These are phyloP conservation scores for Podospora fimiseda DNA, from an alignment of 495 filamentous ascomycete genomes.

Conservation along the genomic window DNA sequence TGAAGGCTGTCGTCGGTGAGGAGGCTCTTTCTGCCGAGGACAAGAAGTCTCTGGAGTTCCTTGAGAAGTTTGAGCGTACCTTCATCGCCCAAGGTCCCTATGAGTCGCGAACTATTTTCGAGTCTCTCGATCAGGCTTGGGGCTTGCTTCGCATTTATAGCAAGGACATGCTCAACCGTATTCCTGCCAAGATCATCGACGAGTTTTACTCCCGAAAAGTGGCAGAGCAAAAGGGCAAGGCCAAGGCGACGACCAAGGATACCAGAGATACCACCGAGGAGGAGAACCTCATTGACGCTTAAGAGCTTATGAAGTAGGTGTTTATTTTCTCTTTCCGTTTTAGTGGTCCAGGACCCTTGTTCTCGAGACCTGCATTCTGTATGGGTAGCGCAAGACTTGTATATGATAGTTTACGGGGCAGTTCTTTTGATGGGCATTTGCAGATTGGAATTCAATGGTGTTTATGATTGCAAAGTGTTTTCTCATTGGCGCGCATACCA, in stretches of 20 bases:
- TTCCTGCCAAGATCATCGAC: slow-evolving; percentile 86
- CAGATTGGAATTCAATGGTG: slow-evolving; percentile 23
- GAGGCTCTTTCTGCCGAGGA: slow-evolving; percentile 93
- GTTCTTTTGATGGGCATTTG: slow-evolving; percentile 8
- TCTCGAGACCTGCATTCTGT: slow-evolving; percentile 14
- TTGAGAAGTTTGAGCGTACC: slow-evolving; percentile 92
- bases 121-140: slow-evolving; percentile 94
- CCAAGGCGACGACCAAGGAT: slow-evolving; percentile 54
- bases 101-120: slow-evolving; percentile 80
- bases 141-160: slow-evolving; percentile 92
- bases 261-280: slow-evolving; percentile 49
- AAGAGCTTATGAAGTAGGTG: slow-evolving; percentile 17
- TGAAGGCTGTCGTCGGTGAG: slow-evolving; percentile 99
- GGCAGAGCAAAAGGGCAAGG: slow-evolving; percentile 46
- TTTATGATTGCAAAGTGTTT: slow-evolving; percentile 2
- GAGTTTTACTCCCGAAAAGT: slow-evolving; percentile 80
- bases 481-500: not conserved
- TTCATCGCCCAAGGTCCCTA: slow-evolving; percentile 93
- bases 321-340: slow-evolving; percentile 2
- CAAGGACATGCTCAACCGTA: slow-evolving; percentile 94
- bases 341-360: slow-evolving; percentile 1
- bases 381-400: slow-evolving; percentile 13
- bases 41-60: slow-evolving; percentile 94
- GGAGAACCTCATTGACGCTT: slow-evolving; percentile 65
- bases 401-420: slow-evolving; percentile 12